Evolutionary conservation across 805 yeast species (phyloP), one percentile per base, ranked within the genome.

Genomic region (Kuraishia capsulata): DNA sequence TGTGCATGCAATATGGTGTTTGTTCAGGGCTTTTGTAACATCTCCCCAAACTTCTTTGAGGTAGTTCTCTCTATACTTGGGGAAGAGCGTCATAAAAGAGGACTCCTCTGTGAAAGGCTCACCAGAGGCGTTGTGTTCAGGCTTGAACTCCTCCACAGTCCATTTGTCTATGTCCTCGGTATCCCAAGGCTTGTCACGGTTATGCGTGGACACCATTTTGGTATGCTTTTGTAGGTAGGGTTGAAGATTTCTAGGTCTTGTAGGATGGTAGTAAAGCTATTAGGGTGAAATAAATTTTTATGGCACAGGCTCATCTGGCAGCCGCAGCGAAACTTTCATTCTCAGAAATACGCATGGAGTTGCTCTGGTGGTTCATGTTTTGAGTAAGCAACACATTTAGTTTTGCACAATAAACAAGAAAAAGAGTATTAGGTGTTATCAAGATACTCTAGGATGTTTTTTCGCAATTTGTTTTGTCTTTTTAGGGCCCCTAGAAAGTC

Each of bases 121-220:
- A 1, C 97, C 96, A 9, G 89, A 76, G 5, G 76, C 78, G 54
- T 88, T 86, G 55, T 92, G 95, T 50, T 87, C 96, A 2, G 87
- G 86, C 48, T 72, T 81, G 67, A 92, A 92, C 41, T 87, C 94
- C 26, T 86, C 95, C 26, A 78, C 67, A 49, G 73, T 68, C 98
- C 98, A 90, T 58, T 90, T 89, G 57, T 89, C 95, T 41, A 89
- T 79, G 49, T 88, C 96, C 17, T 83, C 86, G 9, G 96, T 89
- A 56, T 89, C 97, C 97, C 97, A 89, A 38, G 97, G 97, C 61
- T 90, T 90, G 51, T 92, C 97, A 54, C 78, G 81, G 60, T 92
- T 86, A 60, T 90, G 89, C 35, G 95, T 86, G 2, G 96, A 86
- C 19, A 82, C 87, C 98, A 90, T 90, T 33, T 45, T 52, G 41